Base-by-base conservation (phyloP, 768 basidiomycete genomes). In the Naganishia antarctica region DNA sequence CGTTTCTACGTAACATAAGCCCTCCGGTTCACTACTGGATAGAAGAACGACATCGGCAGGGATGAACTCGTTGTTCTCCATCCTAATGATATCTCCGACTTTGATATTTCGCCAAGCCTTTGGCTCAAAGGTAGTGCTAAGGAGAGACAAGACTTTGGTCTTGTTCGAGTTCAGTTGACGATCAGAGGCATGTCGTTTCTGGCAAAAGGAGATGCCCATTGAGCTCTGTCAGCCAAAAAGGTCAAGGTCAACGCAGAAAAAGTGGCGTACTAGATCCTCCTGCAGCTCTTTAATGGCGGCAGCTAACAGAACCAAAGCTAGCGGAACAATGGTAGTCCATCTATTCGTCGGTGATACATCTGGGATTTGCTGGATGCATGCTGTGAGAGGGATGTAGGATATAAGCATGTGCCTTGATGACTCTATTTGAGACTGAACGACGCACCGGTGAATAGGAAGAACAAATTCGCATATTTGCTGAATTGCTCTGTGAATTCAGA, bases 381-480 rank as follows among this genome's bases (percentile, higher is more conserved):
- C 91, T 79, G 49, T 13, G 4, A 11, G 16, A 34, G 13, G 25
- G n/a, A 16, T 26, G 31, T n/a, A n/a, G 31, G 23, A 32, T 2
- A 37, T 66, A 29, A 61, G 61, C 32, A 21, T 18, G 47, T 8
- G 12, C 34, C 4, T 26, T 32, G 31, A 13, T 28, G 44, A n/a
- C 3, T 23, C 16, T 40, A 8, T 4, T 29, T 29, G 41, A 32
- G 41, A 37, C n/a, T 9, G 29, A 16, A 12, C 23, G 28, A 61
- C 68, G 16, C 31, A 74, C 79, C 80, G 31, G 94, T 97, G 81
- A 99, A 98, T 64, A 99, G 82, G 83, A 99, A 99, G 82, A 99
- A 99, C 66, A 98, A 59, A 75, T 99, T 98, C 70, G 96, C 94
- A 76, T 97, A 97, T 84, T 96, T 91, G 46, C 90, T 92, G 81